phyloP scores from a whole-genome alignment of 179 eudicot species.

The Actinidia chinensis region DNA sequence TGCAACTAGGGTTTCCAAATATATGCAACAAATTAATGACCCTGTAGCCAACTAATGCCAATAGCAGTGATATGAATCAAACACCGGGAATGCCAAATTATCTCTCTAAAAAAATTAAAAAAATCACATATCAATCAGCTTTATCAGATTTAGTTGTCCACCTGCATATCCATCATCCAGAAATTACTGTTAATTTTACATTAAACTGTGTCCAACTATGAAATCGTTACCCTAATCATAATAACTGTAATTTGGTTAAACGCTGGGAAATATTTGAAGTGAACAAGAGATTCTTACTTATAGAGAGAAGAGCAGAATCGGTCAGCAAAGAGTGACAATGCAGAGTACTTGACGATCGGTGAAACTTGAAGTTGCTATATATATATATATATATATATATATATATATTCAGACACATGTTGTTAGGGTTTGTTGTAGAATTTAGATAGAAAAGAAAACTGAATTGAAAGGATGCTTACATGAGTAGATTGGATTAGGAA shows the following conservation, averaged over 20 bases:
- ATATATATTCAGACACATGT: background rate
- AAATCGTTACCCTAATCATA: background rate
- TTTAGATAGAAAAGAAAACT: background rate
- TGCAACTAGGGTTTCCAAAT: background rate
- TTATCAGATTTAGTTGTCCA: background rate
- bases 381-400: background rate
- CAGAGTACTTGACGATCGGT: slow-evolving; percentile 70
- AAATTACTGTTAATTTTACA: background rate
- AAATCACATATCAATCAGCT: background rate
- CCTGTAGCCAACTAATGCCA: background rate
- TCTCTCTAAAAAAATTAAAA: background rate
- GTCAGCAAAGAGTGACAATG: slow-evolving; percentile 66
- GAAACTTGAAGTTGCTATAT: slow-evolving; percentile 42
- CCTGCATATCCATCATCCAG: background rate
- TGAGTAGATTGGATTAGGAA: slow-evolving; percentile 52
- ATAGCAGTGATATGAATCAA: background rate
- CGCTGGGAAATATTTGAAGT: background rate
- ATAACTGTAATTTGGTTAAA: background rate
- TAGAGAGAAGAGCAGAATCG: slow-evolving; percentile 63
- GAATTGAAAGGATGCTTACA: slow-evolving; percentile 12
- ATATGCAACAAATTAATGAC: background rate
- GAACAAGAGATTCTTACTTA: slow-evolving; percentile 8
- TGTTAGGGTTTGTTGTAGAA: background rate
- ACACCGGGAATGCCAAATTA: background rate
- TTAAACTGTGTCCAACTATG: background rate